phyloP scores from a whole-genome alignment of 2,329 filamentous ascomycete species.

The Aspergillus pseudonomiae region DNA sequence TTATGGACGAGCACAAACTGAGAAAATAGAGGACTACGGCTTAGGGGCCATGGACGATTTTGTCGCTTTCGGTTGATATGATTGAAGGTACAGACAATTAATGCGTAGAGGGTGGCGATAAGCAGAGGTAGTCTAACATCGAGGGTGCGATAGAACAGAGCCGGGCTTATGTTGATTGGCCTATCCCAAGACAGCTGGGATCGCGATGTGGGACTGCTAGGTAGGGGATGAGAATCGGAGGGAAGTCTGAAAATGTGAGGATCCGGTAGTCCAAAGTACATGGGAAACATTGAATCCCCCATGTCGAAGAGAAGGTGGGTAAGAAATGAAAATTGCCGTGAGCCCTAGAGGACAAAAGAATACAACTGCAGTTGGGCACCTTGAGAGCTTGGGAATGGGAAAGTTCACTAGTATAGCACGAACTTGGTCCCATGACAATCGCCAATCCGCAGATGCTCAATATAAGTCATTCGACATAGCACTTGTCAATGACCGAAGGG shows the following conservation, averaged over 20 bases:
- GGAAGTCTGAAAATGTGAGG: neutral
- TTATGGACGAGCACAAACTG: neutral
- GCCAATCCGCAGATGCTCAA: too few relatives aligned
- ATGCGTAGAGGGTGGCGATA: neutral
- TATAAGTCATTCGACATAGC: too few relatives aligned
- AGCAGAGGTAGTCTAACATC: neutral
- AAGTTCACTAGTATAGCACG: neutral
- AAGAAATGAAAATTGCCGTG: neutral
- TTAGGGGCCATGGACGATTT: neutral
- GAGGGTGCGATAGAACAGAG: neutral
- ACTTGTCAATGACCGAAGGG: too few relatives aligned
- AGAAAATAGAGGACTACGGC: neutral
- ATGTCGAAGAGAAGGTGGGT: neutral
- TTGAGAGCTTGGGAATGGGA: neutral
- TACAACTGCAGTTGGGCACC: neutral
- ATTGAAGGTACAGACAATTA: neutral
- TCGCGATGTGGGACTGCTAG: neutral
- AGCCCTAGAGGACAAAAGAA: neutral
- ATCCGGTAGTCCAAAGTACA: neutral
- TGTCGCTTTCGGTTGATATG: neutral
- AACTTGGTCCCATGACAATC: neutral
- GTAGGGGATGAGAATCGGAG: neutral
- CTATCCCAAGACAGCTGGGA: neutral
- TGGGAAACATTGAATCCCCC: neutral
- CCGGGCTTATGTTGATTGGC: neutral